phyloP scores from a whole-genome alignment of 805 yeast genomes.

The Metschnikowia drakensbergensis region DNA sequence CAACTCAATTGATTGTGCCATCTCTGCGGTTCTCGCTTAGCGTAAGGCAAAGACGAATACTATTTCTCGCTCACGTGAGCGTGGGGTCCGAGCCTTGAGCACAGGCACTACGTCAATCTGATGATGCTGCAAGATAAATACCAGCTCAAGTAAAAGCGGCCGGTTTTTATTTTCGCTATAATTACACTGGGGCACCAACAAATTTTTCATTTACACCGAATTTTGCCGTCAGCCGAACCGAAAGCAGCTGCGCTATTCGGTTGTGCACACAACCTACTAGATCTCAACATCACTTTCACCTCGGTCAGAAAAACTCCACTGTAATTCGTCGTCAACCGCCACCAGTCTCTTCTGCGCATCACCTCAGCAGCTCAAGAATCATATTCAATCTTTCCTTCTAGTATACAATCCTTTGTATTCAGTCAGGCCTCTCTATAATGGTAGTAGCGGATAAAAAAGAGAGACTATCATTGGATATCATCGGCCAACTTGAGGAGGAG shows the following conservation, averaged over 20 bases:
- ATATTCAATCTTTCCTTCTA: not conserved
- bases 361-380: not conserved
- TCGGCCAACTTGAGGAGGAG: conserved; percentile 57
- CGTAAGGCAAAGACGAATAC: not conserved
- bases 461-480: conserved; percentile 42
- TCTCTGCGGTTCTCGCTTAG: not conserved
- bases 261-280: conserved; percentile 2
- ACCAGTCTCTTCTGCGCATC: not conserved
- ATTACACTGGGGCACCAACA: no score
- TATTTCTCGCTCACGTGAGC: conserved; percentile 2
- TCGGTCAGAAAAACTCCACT: conserved; percentile 1
- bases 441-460: conserved; percentile 19
- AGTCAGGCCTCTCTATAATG: conserved; percentile 5
- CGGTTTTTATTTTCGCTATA: no score
- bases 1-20: conserved; percentile 22
- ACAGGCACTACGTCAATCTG: not conserved
- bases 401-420: not conserved
- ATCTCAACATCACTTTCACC: conserved; percentile 1
- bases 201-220: no score
- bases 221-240: not conserved
- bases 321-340: not conserved
- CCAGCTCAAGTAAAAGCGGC: no score
- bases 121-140: not conserved
- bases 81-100: not conserved
- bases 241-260: not conserved